A percentile compares a stretch with the other conserved stretches of the same genome.
phyloP scores from a whole-genome alignment of 129 eudicot genomes.

The Daucus carota region DH1_v3.0 NC_030387.2:10449001-10449500 shows the following conservation, averaged over 20 bases:
- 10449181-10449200: constrained; percentile 10
- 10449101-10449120: constrained; percentile 13
- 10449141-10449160: background rate
- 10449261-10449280: constrained; percentile 11
- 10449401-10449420: background rate
- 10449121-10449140: constrained; percentile 13
- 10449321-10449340: background rate
- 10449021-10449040: constrained; percentile 15
- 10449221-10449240: constrained; percentile 36
- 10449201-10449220: constrained; percentile 27
- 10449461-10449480: background rate
- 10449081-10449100: constrained; percentile 21
- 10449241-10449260: constrained; percentile 15
- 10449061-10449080: constrained; percentile 14
- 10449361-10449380: background rate
- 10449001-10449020: constrained; percentile 25
- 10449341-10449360: background rate
- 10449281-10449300: background rate
- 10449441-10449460: constrained; percentile 6
- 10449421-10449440: background rate
- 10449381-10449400: background rate
- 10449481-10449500: too few species aligned
- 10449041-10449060: constrained; percentile 13
- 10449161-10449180: constrained; percentile 18
- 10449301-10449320: background rate